Evolutionary conservation across 1,284 basidiomycete genomes (phyloP), one percentile per base, ranked within the genome.

Genomic region (Porogramme epimiltina): DNA sequence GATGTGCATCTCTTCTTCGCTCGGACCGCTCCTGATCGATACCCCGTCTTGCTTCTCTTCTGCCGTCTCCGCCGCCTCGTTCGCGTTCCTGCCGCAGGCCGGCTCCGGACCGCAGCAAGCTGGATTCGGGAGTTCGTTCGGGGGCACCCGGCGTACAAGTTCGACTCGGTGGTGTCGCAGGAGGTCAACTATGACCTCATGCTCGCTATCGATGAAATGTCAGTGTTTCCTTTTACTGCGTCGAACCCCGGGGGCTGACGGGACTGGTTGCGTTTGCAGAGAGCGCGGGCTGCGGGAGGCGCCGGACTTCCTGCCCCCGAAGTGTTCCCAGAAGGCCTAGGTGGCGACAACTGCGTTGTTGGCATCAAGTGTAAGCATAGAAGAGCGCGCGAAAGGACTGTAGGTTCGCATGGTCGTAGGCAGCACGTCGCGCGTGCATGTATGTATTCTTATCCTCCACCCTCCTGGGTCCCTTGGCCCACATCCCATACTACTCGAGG

Each of bases 181-280:
- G 86, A 91, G 72, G 93, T 99, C 67, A 98, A 96, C 66, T 97
- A 95, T 68, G 97, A 99, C 71, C 80, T 99, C 37, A 80, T 98
- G 68, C 80, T 87, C 45, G 90, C 92, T 6, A 74, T 98, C n/a
- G 95, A 99, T 68, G 85, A 92, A 66, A 37, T 37, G 34, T 37
- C 9, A 18, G 34, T 37, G 16, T 16, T 37, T 37, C n/a, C n/a
- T n/a, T n/a, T n/a, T n/a, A n/a, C n/a, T n/a, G n/a, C n/a, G n/a
- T n/a, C 28, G 28, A 15, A 31, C 9, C 8, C 15, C 8, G 16
- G 15, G 26, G 16, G n/a, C 44, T 49, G 25, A 42, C 22, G 15
- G 25, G 18, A 8, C 15, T 15, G 9, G 28, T 5, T 8, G 20
- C 22, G 22, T 31, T 16, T 22, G 11, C 61, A 67, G 65, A 51